phyloP scores from a whole-genome alignment of 2,329 filamentous ascomycete species.

The Plenodomus lindquistii region DNA sequence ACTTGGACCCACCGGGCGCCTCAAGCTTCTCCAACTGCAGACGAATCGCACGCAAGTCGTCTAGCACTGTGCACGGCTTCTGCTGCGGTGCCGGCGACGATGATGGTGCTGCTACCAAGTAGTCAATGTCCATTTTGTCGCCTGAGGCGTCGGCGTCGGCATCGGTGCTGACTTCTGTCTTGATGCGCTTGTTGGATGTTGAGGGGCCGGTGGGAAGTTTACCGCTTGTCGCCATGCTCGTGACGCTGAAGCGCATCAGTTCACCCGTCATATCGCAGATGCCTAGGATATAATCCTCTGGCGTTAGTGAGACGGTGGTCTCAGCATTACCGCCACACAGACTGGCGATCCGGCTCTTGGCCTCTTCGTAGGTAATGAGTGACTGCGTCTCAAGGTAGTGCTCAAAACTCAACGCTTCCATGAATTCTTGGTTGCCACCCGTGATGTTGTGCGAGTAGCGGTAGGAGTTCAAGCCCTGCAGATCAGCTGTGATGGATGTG shows the following conservation, averaged over 20 bases:
- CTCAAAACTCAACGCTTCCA: constrained; percentile 86
- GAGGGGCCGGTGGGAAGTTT: constrained; percentile 49
- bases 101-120: constrained; percentile 19
- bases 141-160: constrained; percentile 18
- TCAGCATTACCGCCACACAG: constrained; percentile 39
- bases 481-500: constrained; percentile 67
- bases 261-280: constrained; percentile 94
- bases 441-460: constrained; percentile 81
- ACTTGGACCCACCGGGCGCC: constrained; percentile 56
- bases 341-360: constrained; percentile 46
- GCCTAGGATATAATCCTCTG: constrained; percentile 86
- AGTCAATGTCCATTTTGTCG: constrained; percentile 45
- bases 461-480: constrained; percentile 77
- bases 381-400: constrained; percentile 81
- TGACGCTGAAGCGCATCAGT: constrained; percentile 95
- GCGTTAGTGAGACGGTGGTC: constrained; percentile 66
- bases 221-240: constrained; percentile 77
- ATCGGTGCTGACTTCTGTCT: constrained; percentile 9
- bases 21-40: constrained; percentile 75
- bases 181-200: constrained; percentile 40
- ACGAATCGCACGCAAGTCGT: constrained; percentile 78
- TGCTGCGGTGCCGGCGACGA: constrained; percentile 20
- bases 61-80: constrained; percentile 66
- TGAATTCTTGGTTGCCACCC: constrained; percentile 84
- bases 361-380: constrained; percentile 70